Base-by-base conservation (phyloP, 208 protist genomes). In the Trypanosoma scelopori region DNA sequence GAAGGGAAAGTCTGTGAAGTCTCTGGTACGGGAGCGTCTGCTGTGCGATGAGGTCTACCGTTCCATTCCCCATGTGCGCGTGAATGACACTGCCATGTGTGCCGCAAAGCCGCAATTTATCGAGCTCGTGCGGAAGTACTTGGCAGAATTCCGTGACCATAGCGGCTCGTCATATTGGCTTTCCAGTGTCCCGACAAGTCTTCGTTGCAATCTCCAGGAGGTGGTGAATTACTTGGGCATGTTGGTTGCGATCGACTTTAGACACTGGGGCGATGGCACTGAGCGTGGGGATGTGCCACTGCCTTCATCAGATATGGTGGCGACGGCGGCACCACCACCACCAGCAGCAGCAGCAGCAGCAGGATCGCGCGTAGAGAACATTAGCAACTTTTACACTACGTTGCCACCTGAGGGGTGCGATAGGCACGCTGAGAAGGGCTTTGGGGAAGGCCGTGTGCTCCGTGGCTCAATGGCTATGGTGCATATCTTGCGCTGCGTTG, bases 201-300 rank as follows among this genome's bases (percentile, higher is more conserved):
- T 94, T 32, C 71, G 71, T 11, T 37, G 37, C 27, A 64, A 52
- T 32, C 65, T 78, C 28, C 63, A 50, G 52, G 64, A 71, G 0
- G 71, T 82, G 25, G 76, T 92, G 0, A 89, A 90, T 52, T 94
- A 92, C 63, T 60, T 94, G 20, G 74, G 79, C 43, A 91, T 91
- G 84, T 28, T 94, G 22, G 79, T 92, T 27, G 85, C 89, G 5
- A 91, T 94, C 47, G 89, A 94, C 68, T 94, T 94, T 65, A 77
- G 85, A 27, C 89, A 94, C 63, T 94, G 89, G 85, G 79, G 69
- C 1, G 81, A 92, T 52, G 62, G 78, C 43, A 16, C 43, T 2
- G n/a, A 37, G 5, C 3, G 9, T 9, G 32, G 9, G 9, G 32
- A 37, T 37, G 9, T 37, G 32, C 32, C 32, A 37, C 32, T 3